Percentiles rank a stretch among this genome's conserved stretches.
phyloP scores from a whole-genome alignment of 345 rosid genomes.

The Jatropha curcas region DNA sequence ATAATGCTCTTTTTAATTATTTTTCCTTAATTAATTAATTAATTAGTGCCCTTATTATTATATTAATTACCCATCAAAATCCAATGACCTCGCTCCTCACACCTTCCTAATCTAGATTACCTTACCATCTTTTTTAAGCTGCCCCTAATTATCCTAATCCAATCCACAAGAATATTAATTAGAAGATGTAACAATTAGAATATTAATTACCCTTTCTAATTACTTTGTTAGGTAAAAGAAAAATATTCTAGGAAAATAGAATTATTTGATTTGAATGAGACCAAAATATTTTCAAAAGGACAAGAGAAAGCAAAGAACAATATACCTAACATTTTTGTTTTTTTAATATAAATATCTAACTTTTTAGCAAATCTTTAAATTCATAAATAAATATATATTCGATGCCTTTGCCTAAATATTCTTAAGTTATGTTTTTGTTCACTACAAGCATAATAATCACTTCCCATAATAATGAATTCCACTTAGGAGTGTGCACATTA shows the following conservation, averaged over 20 bases:
- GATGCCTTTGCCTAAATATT: slow-evolving; percentile 3
- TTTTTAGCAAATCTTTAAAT: neutral
- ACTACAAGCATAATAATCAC: neutral
- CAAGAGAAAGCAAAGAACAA: neutral
- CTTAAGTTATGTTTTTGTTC: slow-evolving; percentile 12
- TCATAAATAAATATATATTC: neutral
- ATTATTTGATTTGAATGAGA: too few relatives aligned
- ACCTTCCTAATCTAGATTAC: too few relatives aligned
- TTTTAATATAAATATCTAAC: neutral
- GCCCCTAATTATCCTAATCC: too few relatives aligned
- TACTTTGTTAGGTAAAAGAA: too few relatives aligned
- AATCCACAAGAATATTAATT: too few relatives aligned
- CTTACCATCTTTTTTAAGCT: too few relatives aligned
- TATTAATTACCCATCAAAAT: too few relatives aligned
- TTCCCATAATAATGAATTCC: too few relatives aligned
- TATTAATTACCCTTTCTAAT: too few relatives aligned
- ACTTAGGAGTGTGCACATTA: neutral
- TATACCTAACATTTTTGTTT: neutral
- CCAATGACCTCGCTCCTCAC: too few relatives aligned
- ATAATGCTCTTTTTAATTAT: neutral
- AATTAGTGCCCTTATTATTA: neutral
- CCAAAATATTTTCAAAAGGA: neutral
- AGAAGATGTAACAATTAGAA: too few relatives aligned
- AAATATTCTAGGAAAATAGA: too few relatives aligned
- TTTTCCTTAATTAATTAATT: neutral